Conservation (phyloP, 2,329 filamentous ascomycete genomes). For the Trichoderma sp. region DNA sequence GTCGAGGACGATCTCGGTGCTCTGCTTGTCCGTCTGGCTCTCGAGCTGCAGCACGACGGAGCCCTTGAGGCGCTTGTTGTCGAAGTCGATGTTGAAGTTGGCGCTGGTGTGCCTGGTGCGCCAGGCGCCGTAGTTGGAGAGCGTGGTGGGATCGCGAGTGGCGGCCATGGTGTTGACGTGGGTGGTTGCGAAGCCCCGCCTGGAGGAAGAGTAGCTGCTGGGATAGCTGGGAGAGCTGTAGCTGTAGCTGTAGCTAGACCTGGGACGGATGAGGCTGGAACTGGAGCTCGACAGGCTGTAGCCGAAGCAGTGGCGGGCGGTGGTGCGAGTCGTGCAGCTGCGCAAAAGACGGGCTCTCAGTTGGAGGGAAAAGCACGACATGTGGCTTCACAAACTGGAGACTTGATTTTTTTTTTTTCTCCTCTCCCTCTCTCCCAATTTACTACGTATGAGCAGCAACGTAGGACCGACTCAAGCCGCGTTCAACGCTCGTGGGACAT, state of each 20-base stretch:
- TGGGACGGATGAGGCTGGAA: too few relatives aligned
- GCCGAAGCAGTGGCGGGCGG: slow-evolving; percentile 7
- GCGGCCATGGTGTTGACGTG: slow-evolving; percentile 36
- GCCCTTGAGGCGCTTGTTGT: slow-evolving; percentile 73
- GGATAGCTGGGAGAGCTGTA: neutral
- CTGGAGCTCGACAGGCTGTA: too few relatives aligned
- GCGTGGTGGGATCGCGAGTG: slow-evolving; percentile 79
- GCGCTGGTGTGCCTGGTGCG: slow-evolving; percentile 80
- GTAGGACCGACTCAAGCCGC: slow-evolving; percentile 27
- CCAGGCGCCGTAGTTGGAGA: slow-evolving; percentile 91
- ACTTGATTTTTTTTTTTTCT: slow-evolving; percentile 2
- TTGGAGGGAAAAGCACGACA: slow-evolving; percentile 32
- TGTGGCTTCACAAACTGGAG: slow-evolving; percentile 26
- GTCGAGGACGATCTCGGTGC: slow-evolving; percentile 80
- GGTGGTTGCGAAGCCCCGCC: slow-evolving; percentile 37
- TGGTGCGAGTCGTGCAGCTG: slow-evolving; percentile 18
- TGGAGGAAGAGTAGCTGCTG: neutral
- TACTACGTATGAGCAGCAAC: too few relatives aligned
- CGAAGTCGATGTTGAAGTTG: slow-evolving; percentile 82
- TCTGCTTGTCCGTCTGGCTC: slow-evolving; percentile 72
- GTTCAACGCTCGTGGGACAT: slow-evolving; percentile 7
- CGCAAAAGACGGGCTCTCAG: slow-evolving; percentile 26
- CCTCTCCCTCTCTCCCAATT: too few relatives aligned
- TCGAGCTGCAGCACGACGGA: slow-evolving; percentile 76
- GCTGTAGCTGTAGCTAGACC: too few relatives aligned